Evolutionary conservation across 306 rosid species (phyloP).

Genomic region (Gynostemma pentaphyllum): DNA sequence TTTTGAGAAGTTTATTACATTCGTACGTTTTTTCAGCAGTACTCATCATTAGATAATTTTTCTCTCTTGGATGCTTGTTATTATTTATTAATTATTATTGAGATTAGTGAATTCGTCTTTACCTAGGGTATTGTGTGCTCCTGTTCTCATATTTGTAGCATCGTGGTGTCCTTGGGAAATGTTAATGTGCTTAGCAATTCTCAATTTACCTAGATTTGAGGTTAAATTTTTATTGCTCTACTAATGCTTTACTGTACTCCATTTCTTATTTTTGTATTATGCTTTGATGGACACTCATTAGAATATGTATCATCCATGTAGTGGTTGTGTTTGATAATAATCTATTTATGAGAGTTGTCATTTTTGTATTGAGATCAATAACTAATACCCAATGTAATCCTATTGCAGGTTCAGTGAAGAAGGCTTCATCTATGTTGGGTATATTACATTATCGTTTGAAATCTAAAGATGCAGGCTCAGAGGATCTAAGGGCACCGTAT

Average conservation of each 20-base stretch:
- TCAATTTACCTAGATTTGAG: not conserved
- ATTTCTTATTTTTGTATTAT: not conserved
- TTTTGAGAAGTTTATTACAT: not conserved
- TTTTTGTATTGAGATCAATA: not conserved
- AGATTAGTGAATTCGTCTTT: not conserved
- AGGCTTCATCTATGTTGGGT: slow-evolving; percentile 24
- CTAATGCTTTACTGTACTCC: too few relatives aligned
- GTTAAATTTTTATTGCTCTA: not conserved
- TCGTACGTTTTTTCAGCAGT: not conserved
- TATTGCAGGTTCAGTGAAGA: slow-evolving; percentile 63
- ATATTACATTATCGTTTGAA: slow-evolving; percentile 52
- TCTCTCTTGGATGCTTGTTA: not conserved
- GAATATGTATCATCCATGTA: not conserved
- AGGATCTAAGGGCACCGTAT: slow-evolving; percentile 33
- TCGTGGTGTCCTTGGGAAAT: not conserved
- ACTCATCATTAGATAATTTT: too few relatives aligned
- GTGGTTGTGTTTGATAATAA: not conserved
- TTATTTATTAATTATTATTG: not conserved
- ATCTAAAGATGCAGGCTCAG: slow-evolving; percentile 26
- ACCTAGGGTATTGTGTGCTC: not conserved
- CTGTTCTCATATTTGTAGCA: too few relatives aligned
- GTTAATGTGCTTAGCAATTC: not conserved
- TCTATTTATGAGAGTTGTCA: not conserved
- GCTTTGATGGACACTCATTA: not conserved
- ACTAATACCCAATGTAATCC: not conserved